Conservation (phyloP, 805 yeast species). For the Suhomyces pyralidae region DNA sequence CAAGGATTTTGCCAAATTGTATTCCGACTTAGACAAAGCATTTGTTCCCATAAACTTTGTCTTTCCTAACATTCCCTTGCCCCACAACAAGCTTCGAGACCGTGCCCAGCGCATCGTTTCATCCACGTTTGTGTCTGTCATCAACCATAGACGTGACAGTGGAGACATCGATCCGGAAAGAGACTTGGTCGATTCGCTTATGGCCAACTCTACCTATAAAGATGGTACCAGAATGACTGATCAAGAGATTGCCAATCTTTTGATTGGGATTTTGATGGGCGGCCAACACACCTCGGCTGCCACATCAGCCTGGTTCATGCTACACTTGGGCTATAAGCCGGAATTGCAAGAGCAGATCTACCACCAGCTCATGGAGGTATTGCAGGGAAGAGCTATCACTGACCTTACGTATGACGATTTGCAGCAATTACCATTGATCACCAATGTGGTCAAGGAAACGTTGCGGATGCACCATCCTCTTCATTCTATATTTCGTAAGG, state of each 20-base stretch:
- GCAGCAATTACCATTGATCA: conserved; percentile 75
- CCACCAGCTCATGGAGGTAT: conserved; percentile 65
- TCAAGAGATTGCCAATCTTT: conserved; percentile 85
- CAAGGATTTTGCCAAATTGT: conserved; percentile 77
- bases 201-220: conserved; percentile 79
- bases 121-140: conserved; percentile 73
- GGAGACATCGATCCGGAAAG: conserved; percentile 73
- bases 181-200: conserved; percentile 77
- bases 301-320: conserved; percentile 89
- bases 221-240: conserved; percentile 95
- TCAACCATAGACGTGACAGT: conserved; percentile 64
- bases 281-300: conserved; percentile 98
- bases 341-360: conserved; percentile 77
- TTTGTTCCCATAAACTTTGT: conserved; percentile 94
- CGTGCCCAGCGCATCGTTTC: conserved; percentile 80
- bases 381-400: conserved; percentile 42
- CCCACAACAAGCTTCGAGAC: conserved; percentile 79
- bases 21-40: conserved; percentile 90
- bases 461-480: conserved; percentile 93
- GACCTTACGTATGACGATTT: conserved; percentile 79
- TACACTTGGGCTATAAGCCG: conserved; percentile 85
- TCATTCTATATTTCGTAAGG: conserved; percentile 93
- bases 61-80: conserved; percentile 88
- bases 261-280: conserved; percentile 96
- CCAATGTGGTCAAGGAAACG: conserved; percentile 85